Evolutionary conservation across 352 stramenopile genomes (phyloP).

Genomic region (Phytophthora litchii): DNA sequence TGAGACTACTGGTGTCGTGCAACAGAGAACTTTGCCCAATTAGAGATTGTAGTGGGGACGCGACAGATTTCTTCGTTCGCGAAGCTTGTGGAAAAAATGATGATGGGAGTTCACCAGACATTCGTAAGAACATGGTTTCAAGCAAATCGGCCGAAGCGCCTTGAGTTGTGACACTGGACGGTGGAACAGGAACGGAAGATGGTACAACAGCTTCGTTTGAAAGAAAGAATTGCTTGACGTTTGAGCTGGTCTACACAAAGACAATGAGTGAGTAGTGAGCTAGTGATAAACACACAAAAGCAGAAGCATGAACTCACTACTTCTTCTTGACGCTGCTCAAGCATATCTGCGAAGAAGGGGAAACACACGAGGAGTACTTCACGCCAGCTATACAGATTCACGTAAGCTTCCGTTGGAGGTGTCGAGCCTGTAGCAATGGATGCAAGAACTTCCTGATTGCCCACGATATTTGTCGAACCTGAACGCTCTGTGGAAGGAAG

Average conservation of each 20-base stretch:
- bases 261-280: not conserved
- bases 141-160: constrained; percentile 7
- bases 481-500: not conserved
- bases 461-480: not conserved
- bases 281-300: not conserved
- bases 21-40: constrained; percentile 9
- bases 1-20: no score
- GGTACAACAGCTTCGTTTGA: not conserved
- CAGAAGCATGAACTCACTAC: constrained; percentile 10
- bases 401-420: not conserved
- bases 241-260: constrained; percentile 14
- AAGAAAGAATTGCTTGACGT: constrained; percentile 17
- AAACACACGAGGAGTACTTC: constrained; percentile 46
- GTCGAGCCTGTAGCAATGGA: not conserved
- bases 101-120: constrained; percentile 16
- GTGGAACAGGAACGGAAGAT: not conserved
- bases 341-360: constrained; percentile 25
- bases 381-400: constrained; percentile 48
- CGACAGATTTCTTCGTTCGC: constrained; percentile 1
- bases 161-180: constrained; percentile 1
- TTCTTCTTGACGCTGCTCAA: constrained; percentile 32
- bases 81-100: constrained; percentile 1
- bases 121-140: constrained; percentile 22
- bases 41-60: constrained; percentile 16
- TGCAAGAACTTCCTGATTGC: constrained; percentile 11